Conservation (phyloP, 1,139 yeast genomes). For the Taphrina wiesneri region DNA sequence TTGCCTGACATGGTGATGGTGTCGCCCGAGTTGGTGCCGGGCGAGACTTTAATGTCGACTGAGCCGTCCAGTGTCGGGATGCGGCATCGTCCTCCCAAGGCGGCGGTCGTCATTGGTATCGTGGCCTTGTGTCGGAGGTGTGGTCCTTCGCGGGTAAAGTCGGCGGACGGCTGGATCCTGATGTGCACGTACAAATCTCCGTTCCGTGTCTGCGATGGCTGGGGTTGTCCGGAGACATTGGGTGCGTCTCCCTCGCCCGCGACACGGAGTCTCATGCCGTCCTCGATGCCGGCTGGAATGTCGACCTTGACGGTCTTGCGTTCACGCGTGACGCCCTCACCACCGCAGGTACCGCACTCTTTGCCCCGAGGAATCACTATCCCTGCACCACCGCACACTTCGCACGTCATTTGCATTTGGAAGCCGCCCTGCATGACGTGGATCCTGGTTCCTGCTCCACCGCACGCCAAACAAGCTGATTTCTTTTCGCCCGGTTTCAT, state of each 20-base stretch:
- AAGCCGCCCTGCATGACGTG: conserved; percentile 89
- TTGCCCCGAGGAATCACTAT: conserved; percentile 68
- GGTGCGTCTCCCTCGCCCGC: conserved; percentile 94
- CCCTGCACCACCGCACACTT: conserved; percentile 84
- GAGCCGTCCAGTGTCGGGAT: conserved; percentile 72
- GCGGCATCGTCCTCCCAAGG: conserved; percentile 84
- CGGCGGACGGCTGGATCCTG: conserved; percentile 70
- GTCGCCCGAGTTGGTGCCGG: conserved; percentile 81
- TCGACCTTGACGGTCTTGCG: conserved; percentile 73
- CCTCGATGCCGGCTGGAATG: conserved; percentile 83
- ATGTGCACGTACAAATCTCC: conserved; percentile 88
- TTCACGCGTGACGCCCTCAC: conserved; percentile 77
- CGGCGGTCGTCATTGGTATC: conserved; percentile 92
- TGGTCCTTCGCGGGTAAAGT: conserved; percentile 65
- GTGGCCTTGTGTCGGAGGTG: conserved; percentile 65
- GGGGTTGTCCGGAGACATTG: conserved; percentile 61
- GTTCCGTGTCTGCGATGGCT: conserved; percentile 34
- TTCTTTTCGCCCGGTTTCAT: conserved; percentile 74
- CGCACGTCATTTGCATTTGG: conserved; percentile 95
- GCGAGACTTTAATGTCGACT: conserved; percentile 75
- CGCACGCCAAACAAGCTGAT: conserved; percentile 80
- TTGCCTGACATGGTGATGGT: conserved; percentile 75
- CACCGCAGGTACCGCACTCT: conserved; percentile 78
- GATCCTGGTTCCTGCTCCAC: conserved; percentile 89
- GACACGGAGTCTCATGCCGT: conserved; percentile 80